Base-by-base conservation (phyloP, 1,284 basidiomycete genomes). In the Tranzscheliella williamsii region DNA sequence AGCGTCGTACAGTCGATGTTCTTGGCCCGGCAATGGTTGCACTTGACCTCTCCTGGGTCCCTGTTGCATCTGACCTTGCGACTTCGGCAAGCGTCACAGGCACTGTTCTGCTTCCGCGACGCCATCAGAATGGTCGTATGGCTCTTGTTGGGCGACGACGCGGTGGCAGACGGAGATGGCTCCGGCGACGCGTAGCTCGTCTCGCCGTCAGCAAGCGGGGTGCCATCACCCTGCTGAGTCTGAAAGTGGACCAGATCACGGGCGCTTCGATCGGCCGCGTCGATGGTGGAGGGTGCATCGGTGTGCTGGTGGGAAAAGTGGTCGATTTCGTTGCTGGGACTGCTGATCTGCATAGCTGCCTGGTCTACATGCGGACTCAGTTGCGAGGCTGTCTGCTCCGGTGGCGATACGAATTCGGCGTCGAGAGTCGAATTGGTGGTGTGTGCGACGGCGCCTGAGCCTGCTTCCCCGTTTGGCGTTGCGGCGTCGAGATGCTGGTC, bases 81-180 rank as follows among this genome's bases (percentile, higher is more conserved):
- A 24, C 61, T 60, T 33, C 70, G 42, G 27, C 70, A 73, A 8
- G 67, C 63, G 37, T 73, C 70, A 42, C 70, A 73, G 3, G 67
- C 62, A 21, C 50, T 58, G 34, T 73, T 73, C 44, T 73, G 70
- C 52, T 70, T 70, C 16, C 70, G 58, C 18, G 65, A 61, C 13
- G 57, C 61, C 45, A 62, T 53, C 34, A 62, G 29, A 16, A 57
- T 38, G 9, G 47, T 45, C 4, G 40, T 18, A 7, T 44, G 41
- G 11, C 36, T n/a, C n/a, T 50, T 56, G 41, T 43, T 42, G n/a
- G 53, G 53, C 6, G 35, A 37, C 9, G 47, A 54, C 1, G 45
- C 41, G 1, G 46, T 40, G 18, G 50, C 35, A 3, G 53, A 44
- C 16, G 37, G 34, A 9, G 48, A 24, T 7, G 17, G 47, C 20